Conservation (phyloP, 2,329 filamentous ascomycete genomes). For the Talaromyces sp. region DNA sequence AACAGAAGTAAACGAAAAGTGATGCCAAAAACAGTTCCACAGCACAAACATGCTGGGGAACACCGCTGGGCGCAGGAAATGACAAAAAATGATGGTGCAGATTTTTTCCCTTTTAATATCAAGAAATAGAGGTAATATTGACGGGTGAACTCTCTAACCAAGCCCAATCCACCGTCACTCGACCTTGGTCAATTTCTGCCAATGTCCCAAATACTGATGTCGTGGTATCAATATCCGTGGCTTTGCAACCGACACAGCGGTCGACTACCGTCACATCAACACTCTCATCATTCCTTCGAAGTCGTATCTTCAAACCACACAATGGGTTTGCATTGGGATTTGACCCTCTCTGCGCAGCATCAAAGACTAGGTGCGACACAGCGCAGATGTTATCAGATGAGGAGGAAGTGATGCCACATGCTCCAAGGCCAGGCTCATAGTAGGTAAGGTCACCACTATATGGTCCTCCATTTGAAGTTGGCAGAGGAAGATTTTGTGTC, state of each 20-base stretch:
- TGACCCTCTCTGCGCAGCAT: conserved; percentile 53
- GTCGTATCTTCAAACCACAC: conserved; percentile 66
- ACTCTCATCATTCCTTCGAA: conserved; percentile 54
- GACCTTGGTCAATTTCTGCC: conserved; percentile 47
- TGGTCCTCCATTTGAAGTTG: conserved; percentile 49
- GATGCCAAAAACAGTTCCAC: neutral
- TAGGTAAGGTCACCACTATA: conserved; percentile 68
- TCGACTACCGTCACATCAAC: conserved; percentile 68
- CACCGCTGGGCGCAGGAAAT: neutral
- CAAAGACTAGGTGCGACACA: conserved; percentile 66
- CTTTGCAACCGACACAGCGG: conserved; percentile 57
- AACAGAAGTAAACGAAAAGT: neutral
- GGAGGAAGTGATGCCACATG: conserved; percentile 62
- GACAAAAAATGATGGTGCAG: neutral
- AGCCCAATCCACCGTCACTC: conserved; percentile 52
- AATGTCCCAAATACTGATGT: conserved; percentile 50
- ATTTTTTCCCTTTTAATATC: neutral
- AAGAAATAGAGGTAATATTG: conserved; percentile 10
- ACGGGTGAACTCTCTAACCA: conserved; percentile 48
- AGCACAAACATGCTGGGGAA: neutral
- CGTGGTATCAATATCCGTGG: conserved; percentile 53
- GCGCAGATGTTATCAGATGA: conserved; percentile 62
- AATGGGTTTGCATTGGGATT: conserved; percentile 65
- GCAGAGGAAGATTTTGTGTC: conserved; percentile 50
- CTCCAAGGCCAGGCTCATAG: conserved; percentile 65